Conservation (phyloP, 78 protist species). For the Speleostelium caveatum region DNA sequence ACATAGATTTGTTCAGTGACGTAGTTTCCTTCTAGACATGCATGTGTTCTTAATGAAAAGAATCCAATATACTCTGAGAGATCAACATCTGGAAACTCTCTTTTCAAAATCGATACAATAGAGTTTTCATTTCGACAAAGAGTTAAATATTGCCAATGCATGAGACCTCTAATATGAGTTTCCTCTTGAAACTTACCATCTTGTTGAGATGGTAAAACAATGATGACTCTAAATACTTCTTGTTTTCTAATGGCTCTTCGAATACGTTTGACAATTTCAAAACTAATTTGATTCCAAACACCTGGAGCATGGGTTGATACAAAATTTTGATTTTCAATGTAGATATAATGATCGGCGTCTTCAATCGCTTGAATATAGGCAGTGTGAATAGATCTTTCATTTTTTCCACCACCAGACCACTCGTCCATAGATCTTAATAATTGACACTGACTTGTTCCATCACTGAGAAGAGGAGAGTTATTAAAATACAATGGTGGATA, state of each 20-base stretch:
- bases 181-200: slow-evolving; percentile 74
- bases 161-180: slow-evolving; percentile 69
- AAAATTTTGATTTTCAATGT: slow-evolving; percentile 92
- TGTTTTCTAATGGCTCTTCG: slow-evolving; percentile 71
- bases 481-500: slow-evolving; percentile 66
- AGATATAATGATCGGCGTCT: slow-evolving; percentile 85
- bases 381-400: slow-evolving; percentile 83
- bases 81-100: slow-evolving; percentile 76
- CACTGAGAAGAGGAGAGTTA: slow-evolving; percentile 46
- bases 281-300: slow-evolving; percentile 74
- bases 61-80: slow-evolving; percentile 70
- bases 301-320: slow-evolving; percentile 73
- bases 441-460: slow-evolving; percentile 64
- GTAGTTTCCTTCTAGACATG: slow-evolving; percentile 58
- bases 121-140: slow-evolving; percentile 28
- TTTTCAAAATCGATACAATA: slow-evolving; percentile 23
- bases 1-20: slow-evolving; percentile 88
- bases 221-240: slow-evolving; percentile 62
- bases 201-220: slow-evolving; percentile 66
- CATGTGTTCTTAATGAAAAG: slow-evolving; percentile 69
- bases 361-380: slow-evolving; percentile 84
- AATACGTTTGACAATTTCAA: slow-evolving; percentile 81
- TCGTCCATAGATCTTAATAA: slow-evolving; percentile 73
- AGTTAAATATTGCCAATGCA: slow-evolving; percentile 75
- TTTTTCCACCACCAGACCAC: slow-evolving; percentile 84